Conservation (phyloP, 108 stramenopile genomes). For the Conticribra weissflogii region DNA sequence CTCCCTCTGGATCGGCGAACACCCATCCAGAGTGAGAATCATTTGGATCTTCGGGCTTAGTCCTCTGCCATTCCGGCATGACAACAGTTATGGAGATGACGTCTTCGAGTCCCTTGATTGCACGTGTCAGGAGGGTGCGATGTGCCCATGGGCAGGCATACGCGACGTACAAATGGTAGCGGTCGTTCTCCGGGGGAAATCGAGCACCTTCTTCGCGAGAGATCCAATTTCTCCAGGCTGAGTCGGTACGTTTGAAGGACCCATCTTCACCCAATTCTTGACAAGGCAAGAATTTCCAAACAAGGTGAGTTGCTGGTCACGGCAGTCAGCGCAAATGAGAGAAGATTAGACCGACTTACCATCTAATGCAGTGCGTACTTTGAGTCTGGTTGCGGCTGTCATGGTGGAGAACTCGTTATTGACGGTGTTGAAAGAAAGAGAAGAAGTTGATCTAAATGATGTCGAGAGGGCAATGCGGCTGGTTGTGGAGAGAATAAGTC, state of each 20-base stretch:
- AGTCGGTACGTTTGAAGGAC: slow-evolving; percentile 52
- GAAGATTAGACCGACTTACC: too few relatives aligned
- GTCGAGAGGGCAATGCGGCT: too few relatives aligned
- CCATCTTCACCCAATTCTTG: slow-evolving; percentile 47
- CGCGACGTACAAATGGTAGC: slow-evolving; percentile 82
- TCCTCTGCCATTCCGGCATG: slow-evolving; percentile 87
- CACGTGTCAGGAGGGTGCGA: slow-evolving; percentile 80
- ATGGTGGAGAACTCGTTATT: too few relatives aligned
- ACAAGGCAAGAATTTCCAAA: neutral
- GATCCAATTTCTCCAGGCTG: slow-evolving; percentile 68
- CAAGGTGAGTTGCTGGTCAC: too few relatives aligned
- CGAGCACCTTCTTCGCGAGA: slow-evolving; percentile 47
- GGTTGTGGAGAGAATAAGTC: too few relatives aligned
- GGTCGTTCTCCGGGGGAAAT: slow-evolving; percentile 73
- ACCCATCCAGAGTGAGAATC: slow-evolving; percentile 95
- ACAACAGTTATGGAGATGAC: slow-evolving; percentile 84
- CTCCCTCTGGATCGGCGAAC: slow-evolving; percentile 73
- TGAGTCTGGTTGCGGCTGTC: too few relatives aligned
- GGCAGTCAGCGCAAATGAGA: too few relatives aligned
- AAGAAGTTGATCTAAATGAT: too few relatives aligned
- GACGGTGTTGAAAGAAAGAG: too few relatives aligned
- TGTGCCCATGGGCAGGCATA: slow-evolving; percentile 86
- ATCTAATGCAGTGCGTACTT: too few relatives aligned
- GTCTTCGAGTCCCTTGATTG: slow-evolving; percentile 91
- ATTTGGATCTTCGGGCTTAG: slow-evolving; percentile 70